Evolutionary conservation across 2,329 filamentous ascomycete species (phyloP), one percentile per base, ranked within the genome.

Genomic region (Cyclaneusma minus): DNA sequence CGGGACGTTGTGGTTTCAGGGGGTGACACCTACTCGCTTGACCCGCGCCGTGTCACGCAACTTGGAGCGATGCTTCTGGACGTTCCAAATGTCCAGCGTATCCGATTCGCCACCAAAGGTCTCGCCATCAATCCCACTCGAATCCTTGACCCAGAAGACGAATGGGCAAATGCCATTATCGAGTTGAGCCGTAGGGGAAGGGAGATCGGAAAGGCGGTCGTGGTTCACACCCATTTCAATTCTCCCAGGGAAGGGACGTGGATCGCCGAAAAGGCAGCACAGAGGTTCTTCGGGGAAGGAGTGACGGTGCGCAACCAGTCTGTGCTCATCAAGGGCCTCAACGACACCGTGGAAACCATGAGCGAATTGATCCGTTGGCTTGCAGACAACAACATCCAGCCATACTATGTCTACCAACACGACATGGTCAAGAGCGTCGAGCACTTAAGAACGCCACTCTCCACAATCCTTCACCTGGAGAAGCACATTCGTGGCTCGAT

Each of bases 341-440:
- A 75, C 36, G 67, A 73, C 37, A 48, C 58, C 24, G 39, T 58
- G 5, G 44, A 49, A 2, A 65, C 61, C 4, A 70, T 75, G 58
- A 51, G 52, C 5, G 39, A 39, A 4, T 50, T 75, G 21, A 66
- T 75, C 20, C 54, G 58, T 16, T 51, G 44, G 24, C 52, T 75
- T 13, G 60, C 63, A 2, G 58, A 67, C 34, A 64, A 66, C 32
- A 64, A 62, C 22, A 60, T 75, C 24, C 50, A 60, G 25, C 69
- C 69, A 60, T 75, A 75, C 44, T 76, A 76, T 38, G 61, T 76
- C 27, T 76, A 75, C 44, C 68, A 73, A 40, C 64, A 63, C 24
- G 70, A 76, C 42, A 67, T 75, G 60, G 65, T 73, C 6, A 47
- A 54, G 15, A 63, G 60, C 22, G 55, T 68, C 3, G 70, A 76